Conservation (phyloP, 83 land plant species). For the Picea engelmannii region DNA sequence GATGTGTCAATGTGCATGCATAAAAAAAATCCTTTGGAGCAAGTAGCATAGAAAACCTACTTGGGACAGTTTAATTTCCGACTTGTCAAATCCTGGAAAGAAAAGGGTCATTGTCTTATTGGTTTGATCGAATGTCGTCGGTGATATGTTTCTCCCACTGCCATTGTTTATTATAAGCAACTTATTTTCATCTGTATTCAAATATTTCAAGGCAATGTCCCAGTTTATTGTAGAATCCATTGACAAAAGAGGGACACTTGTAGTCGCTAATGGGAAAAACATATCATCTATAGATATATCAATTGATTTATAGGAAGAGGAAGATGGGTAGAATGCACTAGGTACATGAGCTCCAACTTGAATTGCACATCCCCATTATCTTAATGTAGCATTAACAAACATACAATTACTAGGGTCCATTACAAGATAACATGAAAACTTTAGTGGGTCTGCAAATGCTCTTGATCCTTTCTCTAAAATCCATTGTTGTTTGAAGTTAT, state of each 20-base stretch:
- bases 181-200: slow-evolving; percentile 33
- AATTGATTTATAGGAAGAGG: slow-evolving; percentile 10
- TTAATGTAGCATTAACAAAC: slow-evolving; percentile 17
- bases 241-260: slow-evolving; percentile 55
- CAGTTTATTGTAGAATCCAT: slow-evolving; percentile 46
- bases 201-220: slow-evolving; percentile 42
- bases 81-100: too few species aligned
- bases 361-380: slow-evolving; percentile 96
- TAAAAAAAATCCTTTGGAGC: too few species aligned
- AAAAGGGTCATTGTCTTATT: too few species aligned
- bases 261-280: slow-evolving; percentile 64
- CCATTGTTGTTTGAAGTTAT: slow-evolving; percentile 4
- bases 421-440: slow-evolving; percentile 75
- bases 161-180: slow-evolving; percentile 30
- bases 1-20: neutral
- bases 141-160: slow-evolving; percentile 21
- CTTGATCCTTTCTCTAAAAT: slow-evolving; percentile 62
- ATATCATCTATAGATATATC: slow-evolving; percentile 22
- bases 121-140: slow-evolving; percentile 40
- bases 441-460: slow-evolving; percentile 54
- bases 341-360: slow-evolving; percentile 88
- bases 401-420: slow-evolving; percentile 31
- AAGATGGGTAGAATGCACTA: slow-evolving; percentile 62
- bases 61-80: too few species aligned
- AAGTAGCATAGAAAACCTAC: too few species aligned